These are phyloP conservation scores for Saprolegnia diclina DNA, from an alignment of 352 stramenopile genomes.

Conservation along the genomic window DNA sequence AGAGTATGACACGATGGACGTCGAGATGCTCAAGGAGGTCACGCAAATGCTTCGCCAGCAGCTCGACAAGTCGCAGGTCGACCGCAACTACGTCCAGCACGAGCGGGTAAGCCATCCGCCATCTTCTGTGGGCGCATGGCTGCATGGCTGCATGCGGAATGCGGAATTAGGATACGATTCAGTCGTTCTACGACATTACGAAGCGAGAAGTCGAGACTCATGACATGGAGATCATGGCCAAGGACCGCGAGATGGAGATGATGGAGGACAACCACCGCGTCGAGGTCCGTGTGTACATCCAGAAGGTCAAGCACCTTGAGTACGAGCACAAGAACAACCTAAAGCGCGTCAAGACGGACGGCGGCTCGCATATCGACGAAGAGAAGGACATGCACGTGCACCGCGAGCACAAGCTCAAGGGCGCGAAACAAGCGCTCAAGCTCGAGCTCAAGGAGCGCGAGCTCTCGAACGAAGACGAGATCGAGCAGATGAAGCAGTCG, in stretches of 20 bases:
- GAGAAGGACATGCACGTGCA: conserved; percentile 67
- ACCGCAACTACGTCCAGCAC: conserved; percentile 94
- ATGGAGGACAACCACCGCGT: conserved; percentile 94
- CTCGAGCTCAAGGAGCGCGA: conserved; percentile 80
- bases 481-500: conserved; percentile 84
- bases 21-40: conserved; percentile 90
- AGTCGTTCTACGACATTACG: conserved; percentile 94
- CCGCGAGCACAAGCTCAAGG: conserved; percentile 55
- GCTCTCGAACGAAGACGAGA: conserved; percentile 83
- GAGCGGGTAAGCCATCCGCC: conserved; percentile 53
- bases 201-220: conserved; percentile 88
- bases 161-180: conserved; percentile 85
- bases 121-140: not conserved
- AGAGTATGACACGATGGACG: conserved; percentile 92
- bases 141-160: not conserved
- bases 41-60: conserved; percentile 90
- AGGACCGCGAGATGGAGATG: conserved; percentile 93
- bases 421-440: conserved; percentile 65
- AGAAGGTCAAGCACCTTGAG: conserved; percentile 94
- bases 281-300: conserved; percentile 89
- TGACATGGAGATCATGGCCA: conserved; percentile 86
- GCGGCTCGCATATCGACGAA: conserved; percentile 58
- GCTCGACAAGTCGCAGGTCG: conserved; percentile 84
- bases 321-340: conserved; percentile 94
- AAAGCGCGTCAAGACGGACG: conserved; percentile 74